Conservation (phyloP, 2,329 filamentous ascomycete genomes). For the Ophiostoma himal-ulmi region DNA sequence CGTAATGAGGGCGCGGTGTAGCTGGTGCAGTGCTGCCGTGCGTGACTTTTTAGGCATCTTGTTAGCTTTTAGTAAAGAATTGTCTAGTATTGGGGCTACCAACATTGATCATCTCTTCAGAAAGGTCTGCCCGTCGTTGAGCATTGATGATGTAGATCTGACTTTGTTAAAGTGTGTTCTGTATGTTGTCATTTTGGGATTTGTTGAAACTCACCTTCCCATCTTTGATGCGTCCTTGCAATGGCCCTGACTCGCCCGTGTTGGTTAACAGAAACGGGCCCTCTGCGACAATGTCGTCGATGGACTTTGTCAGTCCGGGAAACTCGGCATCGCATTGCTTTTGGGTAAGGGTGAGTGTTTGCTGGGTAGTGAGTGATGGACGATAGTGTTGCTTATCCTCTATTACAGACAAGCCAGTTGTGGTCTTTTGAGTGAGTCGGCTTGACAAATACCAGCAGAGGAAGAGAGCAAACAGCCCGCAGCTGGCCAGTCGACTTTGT, state of each 20-base stretch:
- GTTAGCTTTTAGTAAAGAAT: neutral
- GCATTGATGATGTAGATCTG: conserved; percentile 43
- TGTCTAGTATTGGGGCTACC: conserved; percentile 37
- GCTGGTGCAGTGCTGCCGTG: neutral
- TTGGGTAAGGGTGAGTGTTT: neutral
- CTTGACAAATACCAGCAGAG: neutral
- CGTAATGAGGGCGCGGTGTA: conserved; percentile 36
- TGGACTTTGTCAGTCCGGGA: neutral
- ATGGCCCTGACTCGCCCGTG: neutral
- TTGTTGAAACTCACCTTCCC: neutral
- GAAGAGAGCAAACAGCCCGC: neutral
- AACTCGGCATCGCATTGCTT: neutral
- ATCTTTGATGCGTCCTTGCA: neutral
- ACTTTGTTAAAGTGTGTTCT: neutral
- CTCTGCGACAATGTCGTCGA: neutral
- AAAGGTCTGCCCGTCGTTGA: conserved; percentile 38
- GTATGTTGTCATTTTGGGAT: neutral
- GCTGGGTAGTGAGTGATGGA: neutral
- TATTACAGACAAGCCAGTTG: neutral
- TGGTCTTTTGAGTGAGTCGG: neutral
- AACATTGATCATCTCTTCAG: conserved; percentile 40
- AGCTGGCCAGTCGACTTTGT: neutral
- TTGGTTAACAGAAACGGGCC: neutral
- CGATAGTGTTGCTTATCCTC: neutral
- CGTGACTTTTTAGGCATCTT: neutral